Percentiles rank a stretch among this genome's conserved stretches.
Evolutionary conservation across 2,329 filamentous ascomycete species (phyloP).

Genomic region (Ascochyta lentis): DNA sequence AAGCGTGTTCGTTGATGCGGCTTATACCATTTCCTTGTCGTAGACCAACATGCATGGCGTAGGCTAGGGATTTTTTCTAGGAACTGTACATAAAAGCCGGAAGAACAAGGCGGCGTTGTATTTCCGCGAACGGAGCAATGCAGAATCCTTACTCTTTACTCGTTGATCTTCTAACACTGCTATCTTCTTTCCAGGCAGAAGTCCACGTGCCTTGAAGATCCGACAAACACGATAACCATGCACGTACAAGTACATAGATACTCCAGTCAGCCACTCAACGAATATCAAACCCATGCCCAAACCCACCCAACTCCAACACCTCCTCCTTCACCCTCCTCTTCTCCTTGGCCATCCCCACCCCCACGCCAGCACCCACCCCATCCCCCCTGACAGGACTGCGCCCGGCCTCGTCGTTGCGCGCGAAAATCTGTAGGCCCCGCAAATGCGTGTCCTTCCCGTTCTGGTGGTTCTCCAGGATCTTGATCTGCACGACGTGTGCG

Average conservation of each 20-base stretch:
- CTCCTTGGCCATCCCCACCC: conserved; percentile 21
- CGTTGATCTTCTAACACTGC: too few species aligned
- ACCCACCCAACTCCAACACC: conserved; percentile 19
- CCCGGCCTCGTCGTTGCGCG: conserved; percentile 49
- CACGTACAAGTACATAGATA: background rate
- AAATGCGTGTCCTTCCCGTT: conserved; percentile 99
- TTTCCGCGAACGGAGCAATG: background rate
- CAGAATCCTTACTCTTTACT: background rate
- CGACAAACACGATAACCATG: background rate
- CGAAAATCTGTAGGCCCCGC: conserved; percentile 86
- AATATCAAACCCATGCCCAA: conserved; percentile 2
- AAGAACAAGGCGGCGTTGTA: background rate
- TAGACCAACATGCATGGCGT: conserved; percentile 12
- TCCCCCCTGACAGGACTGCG: conserved; percentile 13
- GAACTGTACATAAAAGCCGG: background rate
- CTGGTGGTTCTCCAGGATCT: conserved; percentile 95
- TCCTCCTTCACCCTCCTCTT: conserved; percentile 18
- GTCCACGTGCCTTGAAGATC: too few species aligned
- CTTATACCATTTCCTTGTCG: background rate
- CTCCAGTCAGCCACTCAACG: background rate
- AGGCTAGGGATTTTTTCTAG: conserved; percentile 1
- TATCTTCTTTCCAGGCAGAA: too few species aligned
- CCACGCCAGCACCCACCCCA: conserved; percentile 2
- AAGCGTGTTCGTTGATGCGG: conserved; percentile 1
- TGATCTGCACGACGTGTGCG: conserved; percentile 88